Percentiles rank a stretch among this genome's conserved stretches.
Evolutionary conservation across 805 yeast genomes (phyloP).

Genomic region (Hanseniaspora singularis): DNA sequence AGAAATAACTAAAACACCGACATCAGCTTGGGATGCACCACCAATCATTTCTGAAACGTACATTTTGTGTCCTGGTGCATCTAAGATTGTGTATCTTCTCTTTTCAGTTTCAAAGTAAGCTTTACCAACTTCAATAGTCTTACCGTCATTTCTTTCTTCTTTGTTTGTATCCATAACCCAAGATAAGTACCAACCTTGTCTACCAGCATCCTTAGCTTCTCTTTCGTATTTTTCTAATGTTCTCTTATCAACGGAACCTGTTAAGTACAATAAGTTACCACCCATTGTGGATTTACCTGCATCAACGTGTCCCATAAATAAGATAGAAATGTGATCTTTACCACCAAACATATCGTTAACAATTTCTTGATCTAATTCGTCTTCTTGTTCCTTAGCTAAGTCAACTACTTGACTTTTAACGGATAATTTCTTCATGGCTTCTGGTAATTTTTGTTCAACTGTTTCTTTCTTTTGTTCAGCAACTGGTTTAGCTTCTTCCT

Average conservation of each 20-base stretch:
- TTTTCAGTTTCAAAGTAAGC: constrained; percentile 89
- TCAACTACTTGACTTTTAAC: constrained; percentile 20
- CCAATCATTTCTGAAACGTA: constrained; percentile 93
- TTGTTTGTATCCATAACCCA: constrained; percentile 92
- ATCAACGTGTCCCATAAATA: constrained; percentile 99
- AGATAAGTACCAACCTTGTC: constrained; percentile 96
- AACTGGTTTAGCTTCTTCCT: no score
- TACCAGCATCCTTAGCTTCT: constrained; percentile 95
- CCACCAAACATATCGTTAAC: constrained; percentile 92
- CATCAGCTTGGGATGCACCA: constrained; percentile 89
- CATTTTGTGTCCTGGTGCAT: constrained; percentile 95
- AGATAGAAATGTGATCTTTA: constrained; percentile 99
- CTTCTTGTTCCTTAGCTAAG: constrained; percentile 58
- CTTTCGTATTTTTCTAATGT: constrained; percentile 96
- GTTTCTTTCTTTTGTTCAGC: not conserved
- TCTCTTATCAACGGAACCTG: constrained; percentile 99
- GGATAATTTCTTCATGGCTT: constrained; percentile 3
- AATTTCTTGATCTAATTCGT: constrained; percentile 70
- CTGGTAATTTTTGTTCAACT: constrained; percentile 14
- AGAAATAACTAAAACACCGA: constrained; percentile 82
- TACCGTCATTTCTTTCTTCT: constrained; percentile 96
- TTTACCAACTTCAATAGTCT: constrained; percentile 86
- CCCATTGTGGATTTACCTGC: constrained; percentile 98
- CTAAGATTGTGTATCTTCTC: constrained; percentile 81
- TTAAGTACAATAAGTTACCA: constrained; percentile 98